Base-by-base conservation (phyloP, 2,329 filamentous ascomycete genomes). In the Trichoderma asperellum region DNA sequence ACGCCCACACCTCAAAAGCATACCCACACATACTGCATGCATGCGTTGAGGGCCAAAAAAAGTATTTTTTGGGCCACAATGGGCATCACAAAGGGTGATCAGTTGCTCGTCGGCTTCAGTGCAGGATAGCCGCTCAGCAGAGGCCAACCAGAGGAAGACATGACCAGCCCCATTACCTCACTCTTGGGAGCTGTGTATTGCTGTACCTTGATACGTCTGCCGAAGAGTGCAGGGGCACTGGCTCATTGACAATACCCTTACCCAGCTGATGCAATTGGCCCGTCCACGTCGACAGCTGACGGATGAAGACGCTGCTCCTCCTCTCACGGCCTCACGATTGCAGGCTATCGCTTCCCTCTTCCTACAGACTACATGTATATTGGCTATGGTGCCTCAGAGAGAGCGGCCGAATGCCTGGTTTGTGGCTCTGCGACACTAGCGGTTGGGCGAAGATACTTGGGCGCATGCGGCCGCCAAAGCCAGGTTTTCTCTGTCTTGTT, bases 21-120 rank as follows among this genome's bases (percentile, higher is more conserved):
- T 67, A 58, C 53, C 55, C 64, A 67, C 64, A 53, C 43, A 68
- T 18, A 68, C 32, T 61, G 58, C 58, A 62, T 63, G 66, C 58
- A 62, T 68, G 66, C 66, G 62, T 63, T 52, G 29, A 47, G 57
- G 58, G 59, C 58, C 18, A 52, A 56, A 64, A 55, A 65, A n/a
- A 43, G 18, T 55, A 55, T 27, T 35, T 65, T 32, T 68, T 56
- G 52, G 66, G 56, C 56, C 56, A 60, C 65, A 58, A 58, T 40
- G 32, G 55, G 52, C 43, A 27, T 40, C 47, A 55, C 34, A 43
- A 61, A 59, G 64, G 55, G 18, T 29, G 53, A 35, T 59, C 37
- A 55, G 55, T 49, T 21, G 29, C 53, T 66, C 63, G 18, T 34
- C 64, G 34, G 55, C 64, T 37, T 67, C 64, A 58, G 40, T 32